Percentiles rank a stretch among this genome's conserved stretches.
phyloP scores from a whole-genome alignment of 2,329 filamentous ascomycete genomes.

The Xylaria sp. region DNA sequence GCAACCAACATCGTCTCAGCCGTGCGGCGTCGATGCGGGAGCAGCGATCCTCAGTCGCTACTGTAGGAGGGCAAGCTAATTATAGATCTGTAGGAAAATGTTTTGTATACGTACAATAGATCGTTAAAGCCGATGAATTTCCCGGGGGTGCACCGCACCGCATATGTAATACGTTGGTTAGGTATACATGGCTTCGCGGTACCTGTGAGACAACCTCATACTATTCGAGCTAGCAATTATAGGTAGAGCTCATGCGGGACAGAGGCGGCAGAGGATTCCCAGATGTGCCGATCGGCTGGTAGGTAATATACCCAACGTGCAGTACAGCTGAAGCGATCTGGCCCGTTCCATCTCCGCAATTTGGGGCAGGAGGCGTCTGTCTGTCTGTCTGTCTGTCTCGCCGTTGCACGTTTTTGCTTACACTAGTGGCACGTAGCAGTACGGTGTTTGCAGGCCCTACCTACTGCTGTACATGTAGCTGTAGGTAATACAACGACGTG shows the following conservation, averaged over 20 bases:
- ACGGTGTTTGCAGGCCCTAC: conserved; percentile 12
- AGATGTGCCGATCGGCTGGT: too few species aligned
- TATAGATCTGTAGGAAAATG: background rate
- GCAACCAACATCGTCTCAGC: background rate
- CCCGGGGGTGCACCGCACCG: background rate
- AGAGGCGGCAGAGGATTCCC: conserved; percentile 3
- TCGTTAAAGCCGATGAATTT: background rate
- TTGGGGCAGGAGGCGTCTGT: background rate
- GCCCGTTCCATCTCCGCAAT: conserved; percentile 20
- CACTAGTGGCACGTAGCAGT: background rate
- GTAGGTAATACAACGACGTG: conserved; percentile 20
- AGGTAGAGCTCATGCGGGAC: background rate
- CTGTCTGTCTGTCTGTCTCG: background rate
- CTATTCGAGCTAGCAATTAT: background rate
- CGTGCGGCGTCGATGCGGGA: background rate
- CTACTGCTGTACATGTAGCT: background rate
- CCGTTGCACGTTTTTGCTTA: conserved; percentile 9
- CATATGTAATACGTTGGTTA: too few species aligned
- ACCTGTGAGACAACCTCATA: background rate
- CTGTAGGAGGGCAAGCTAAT: background rate
- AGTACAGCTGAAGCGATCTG: conserved; percentile 23
- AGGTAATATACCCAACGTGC: background rate
- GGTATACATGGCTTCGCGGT: conserved; percentile 14
- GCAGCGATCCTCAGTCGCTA: background rate
- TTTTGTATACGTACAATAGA: background rate